Evolutionary conservation across 2,329 filamentous ascomycete genomes (phyloP), one percentile per base, ranked within the genome.

Genomic region (Ceratocystis eucalypticola): DNA sequence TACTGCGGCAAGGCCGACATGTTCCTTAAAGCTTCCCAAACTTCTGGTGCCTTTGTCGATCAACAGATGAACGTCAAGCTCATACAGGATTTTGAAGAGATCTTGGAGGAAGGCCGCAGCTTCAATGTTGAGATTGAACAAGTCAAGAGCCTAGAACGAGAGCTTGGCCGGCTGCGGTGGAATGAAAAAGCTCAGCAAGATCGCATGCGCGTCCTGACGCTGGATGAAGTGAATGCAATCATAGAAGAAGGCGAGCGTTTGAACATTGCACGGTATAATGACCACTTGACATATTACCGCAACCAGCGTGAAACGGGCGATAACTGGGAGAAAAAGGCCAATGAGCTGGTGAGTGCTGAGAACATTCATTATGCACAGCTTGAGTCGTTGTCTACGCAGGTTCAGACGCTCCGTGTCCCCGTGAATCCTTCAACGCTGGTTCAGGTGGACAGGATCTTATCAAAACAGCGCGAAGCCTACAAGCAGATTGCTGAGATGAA

Each of bases 41-140:
- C 61, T 17, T 55, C 67, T 1, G 50, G 61, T 5, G 48, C 61
- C 41, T 22, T 66, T 15, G 48, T 66, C 1, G 64, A 68, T 53
- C 59, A 66, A 7, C 57, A 88, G 70, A 81, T 85, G 28, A 78
- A 81, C 44, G 76, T 81, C 50, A 83, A 84, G 66, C 84, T 85
- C 59, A 84, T 87, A 59, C 82, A 87, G 70, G 84, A 88, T n/a
- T 86, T 96, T 67, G 91, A 96, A 73, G 90, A 96, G 68, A 80
- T 97, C 6, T 83, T 96, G n/a, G 92, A 97, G 72, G 84, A 91
- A 71, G 92, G 93, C 28, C 88, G 89, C 69, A 84, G 84, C 64
- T 96, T 96, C 73, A 96, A 96, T 72, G 87, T 96, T 65, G 92
- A 96, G 72, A 88, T 95, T 68, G 89, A 89, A 0, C 93, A 97